phyloP scores from a whole-genome alignment of 106 monocot species.

The Dendrobium chrysotoxum region DNA sequence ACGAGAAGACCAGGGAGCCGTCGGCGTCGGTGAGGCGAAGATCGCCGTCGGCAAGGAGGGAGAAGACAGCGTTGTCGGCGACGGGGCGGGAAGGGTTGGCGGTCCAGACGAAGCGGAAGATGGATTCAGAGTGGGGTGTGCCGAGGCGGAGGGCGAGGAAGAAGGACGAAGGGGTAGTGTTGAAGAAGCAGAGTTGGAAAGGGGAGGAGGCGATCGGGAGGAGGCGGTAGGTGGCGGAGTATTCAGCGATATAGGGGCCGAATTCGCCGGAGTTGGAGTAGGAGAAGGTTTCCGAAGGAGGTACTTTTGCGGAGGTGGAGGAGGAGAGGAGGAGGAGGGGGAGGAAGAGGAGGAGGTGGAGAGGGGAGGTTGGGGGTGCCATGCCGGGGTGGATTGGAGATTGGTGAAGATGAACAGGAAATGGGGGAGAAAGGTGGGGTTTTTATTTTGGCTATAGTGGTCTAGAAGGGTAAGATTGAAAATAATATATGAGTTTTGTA shows the following conservation, averaged over 20 bases:
- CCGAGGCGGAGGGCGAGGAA: conserved; percentile 58
- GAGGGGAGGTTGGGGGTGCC: neutral
- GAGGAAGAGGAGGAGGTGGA: conserved; percentile 4
- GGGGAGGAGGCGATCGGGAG: conserved; percentile 33
- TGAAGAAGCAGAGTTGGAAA: conserved; percentile 55
- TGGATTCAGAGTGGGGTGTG: conserved; percentile 31
- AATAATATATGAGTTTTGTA: no score
- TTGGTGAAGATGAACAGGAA: no score
- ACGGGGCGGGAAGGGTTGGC: conserved; percentile 54
- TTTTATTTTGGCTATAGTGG: no score
- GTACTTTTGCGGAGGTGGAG: conserved; percentile 10
- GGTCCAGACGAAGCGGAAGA: conserved; percentile 54
- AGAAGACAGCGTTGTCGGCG: conserved; percentile 36
- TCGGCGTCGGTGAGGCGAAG: conserved; percentile 43
- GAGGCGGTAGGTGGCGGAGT: conserved; percentile 54
- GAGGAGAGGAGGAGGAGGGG: conserved; percentile 6
- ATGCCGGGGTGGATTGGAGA: neutral
- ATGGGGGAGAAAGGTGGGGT: no score
- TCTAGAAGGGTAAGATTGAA: no score
- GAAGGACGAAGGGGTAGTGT: conserved; percentile 45
- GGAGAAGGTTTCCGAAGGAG: conserved; percentile 33
- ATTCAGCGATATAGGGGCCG: conserved; percentile 57
- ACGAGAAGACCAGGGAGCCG: conserved; percentile 34
- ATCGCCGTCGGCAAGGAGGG: conserved; percentile 35
- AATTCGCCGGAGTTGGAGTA: conserved; percentile 69